phyloP scores from a whole-genome alignment of 2,329 filamentous ascomycete species.

The Penicillium griseofulvum region DNA sequence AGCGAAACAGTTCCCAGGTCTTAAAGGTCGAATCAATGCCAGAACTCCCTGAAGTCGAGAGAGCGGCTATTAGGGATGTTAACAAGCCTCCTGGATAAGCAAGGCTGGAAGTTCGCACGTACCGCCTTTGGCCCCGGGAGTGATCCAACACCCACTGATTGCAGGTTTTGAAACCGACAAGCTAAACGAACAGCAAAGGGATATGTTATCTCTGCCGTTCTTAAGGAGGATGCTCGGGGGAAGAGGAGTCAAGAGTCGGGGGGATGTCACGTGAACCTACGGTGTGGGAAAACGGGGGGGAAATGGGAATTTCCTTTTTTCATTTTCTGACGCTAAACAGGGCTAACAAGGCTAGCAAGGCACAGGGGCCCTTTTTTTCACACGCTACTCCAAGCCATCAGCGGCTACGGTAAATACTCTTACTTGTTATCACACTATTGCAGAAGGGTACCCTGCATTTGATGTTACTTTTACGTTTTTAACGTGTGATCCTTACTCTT shows the following conservation, averaged over 20 bases:
- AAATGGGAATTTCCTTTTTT: conserved; percentile 2
- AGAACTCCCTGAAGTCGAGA: conserved; percentile 8
- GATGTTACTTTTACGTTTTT: not conserved
- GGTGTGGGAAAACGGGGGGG: conserved; percentile 9
- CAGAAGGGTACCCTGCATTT: not conserved
- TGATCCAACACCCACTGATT: conserved; percentile 13
- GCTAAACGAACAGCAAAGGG: conserved; percentile 10
- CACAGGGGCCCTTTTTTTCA: conserved; percentile 6
- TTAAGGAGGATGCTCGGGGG: conserved; percentile 3
- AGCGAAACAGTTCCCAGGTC: conserved; percentile 5
- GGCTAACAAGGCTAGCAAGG: conserved; percentile 3
- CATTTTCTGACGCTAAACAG: conserved; percentile 7
- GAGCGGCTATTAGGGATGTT: conserved; percentile 15
- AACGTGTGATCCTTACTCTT: not conserved
- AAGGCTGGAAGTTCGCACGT: conserved; percentile 7
- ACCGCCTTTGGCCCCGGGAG: conserved; percentile 13
- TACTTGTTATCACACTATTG: conserved; percentile 3
- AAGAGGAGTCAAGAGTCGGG: conserved; percentile 19
- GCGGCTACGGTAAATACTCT: conserved; percentile 12
- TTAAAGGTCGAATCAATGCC: conserved; percentile 10
- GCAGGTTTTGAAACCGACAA: conserved; percentile 5
- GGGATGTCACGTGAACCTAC: conserved; percentile 19
- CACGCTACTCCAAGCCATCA: conserved; percentile 13
- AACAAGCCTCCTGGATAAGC: conserved; percentile 16
- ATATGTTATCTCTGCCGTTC: not conserved